A percentile compares a stretch with the other conserved stretches of the same genome.
Conservation (phyloP, 495 filamentous ascomycete species). For the Penicillium roqueforti region DNA sequence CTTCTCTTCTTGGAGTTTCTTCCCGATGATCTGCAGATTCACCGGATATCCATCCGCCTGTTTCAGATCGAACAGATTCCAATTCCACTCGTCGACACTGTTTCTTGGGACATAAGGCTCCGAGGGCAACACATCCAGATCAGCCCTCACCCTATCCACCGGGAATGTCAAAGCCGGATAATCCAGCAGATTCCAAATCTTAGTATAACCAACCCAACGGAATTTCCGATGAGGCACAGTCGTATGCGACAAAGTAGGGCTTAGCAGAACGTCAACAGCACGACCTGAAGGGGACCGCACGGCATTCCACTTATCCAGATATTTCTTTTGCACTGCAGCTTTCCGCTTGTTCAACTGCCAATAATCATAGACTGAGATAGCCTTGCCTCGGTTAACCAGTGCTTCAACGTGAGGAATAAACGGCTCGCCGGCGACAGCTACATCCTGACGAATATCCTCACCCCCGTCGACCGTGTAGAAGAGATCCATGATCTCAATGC, state of each 20-base stretch:
- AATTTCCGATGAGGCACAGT: conserved; percentile 48
- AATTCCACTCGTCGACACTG: conserved; percentile 49
- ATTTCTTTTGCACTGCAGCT: conserved; percentile 46
- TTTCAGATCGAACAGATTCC: conserved; percentile 45
- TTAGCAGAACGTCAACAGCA: conserved; percentile 59
- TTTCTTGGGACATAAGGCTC: conserved; percentile 46
- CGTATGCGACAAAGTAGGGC: conserved; percentile 47
- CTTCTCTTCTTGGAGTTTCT: conserved; percentile 53
- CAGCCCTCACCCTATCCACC: conserved; percentile 47
- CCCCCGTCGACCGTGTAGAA: conserved; percentile 54
- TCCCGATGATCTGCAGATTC: conserved; percentile 50
- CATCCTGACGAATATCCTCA: conserved; percentile 50
- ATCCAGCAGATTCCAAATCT: conserved; percentile 68
- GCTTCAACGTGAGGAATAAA: conserved; percentile 49
- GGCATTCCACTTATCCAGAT: conserved; percentile 53
- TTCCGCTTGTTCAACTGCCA: conserved; percentile 55
- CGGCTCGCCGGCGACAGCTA: conserved; percentile 48
- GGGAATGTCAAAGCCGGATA: conserved; percentile 57
- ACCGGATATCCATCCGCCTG: conserved; percentile 43
- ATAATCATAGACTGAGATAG: conserved; percentile 53
- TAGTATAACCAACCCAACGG: conserved; percentile 55
- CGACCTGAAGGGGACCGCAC: conserved; percentile 42
- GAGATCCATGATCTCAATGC: conserved; percentile 45
- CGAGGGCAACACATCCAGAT: conserved; percentile 39
- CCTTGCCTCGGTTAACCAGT: conserved; percentile 42